A percentile compares a stretch with the other conserved stretches of the same genome.
Evolutionary conservation across 1,139 yeast genomes (phyloP).

Genomic region (Geotrichum phurueaensis): DNA sequence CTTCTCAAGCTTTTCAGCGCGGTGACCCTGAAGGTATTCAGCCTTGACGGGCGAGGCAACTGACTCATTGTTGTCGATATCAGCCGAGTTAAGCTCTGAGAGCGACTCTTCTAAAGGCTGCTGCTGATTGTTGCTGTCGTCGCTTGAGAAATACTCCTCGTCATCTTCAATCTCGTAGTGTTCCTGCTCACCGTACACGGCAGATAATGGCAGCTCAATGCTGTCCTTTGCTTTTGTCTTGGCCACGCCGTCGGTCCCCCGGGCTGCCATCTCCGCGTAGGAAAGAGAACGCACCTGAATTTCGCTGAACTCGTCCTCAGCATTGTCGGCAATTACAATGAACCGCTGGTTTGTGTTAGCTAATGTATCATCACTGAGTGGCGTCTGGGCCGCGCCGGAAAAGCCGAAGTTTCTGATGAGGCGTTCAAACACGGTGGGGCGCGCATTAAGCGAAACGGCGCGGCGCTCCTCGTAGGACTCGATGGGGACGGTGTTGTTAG

Average conservation of each 20-base stretch:
- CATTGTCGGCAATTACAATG: conserved; percentile 20
- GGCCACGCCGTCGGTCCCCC: background rate
- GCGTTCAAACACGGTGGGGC: background rate
- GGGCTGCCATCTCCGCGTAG: conserved; percentile 48
- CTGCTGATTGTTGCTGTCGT: background rate
- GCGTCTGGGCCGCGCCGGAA: background rate
- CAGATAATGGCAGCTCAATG: background rate
- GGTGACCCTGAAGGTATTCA: conserved; percentile 1
- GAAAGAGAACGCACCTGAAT: conserved; percentile 44
- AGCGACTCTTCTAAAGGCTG: background rate
- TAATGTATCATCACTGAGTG: background rate
- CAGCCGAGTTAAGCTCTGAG: background rate
- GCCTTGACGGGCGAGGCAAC: background rate
- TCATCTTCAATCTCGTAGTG: background rate
- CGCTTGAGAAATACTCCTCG: background rate
- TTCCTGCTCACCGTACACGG: background rate
- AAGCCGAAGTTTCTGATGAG: background rate
- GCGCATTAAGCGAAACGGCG: background rate
- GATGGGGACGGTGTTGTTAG: background rate
- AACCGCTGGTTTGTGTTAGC: conserved; percentile 5
- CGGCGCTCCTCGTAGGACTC: background rate
- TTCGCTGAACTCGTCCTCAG: conserved; percentile 41
- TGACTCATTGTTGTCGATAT: background rate
- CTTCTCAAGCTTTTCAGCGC: background rate
- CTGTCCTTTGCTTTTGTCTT: background rate